Percentiles rank a stretch among this genome's conserved stretches.
These are phyloP conservation scores for Coniochaeta ligniaria DNA, from an alignment of 2,329 filamentous ascomycete species.

Conservation along the genomic window DNA sequence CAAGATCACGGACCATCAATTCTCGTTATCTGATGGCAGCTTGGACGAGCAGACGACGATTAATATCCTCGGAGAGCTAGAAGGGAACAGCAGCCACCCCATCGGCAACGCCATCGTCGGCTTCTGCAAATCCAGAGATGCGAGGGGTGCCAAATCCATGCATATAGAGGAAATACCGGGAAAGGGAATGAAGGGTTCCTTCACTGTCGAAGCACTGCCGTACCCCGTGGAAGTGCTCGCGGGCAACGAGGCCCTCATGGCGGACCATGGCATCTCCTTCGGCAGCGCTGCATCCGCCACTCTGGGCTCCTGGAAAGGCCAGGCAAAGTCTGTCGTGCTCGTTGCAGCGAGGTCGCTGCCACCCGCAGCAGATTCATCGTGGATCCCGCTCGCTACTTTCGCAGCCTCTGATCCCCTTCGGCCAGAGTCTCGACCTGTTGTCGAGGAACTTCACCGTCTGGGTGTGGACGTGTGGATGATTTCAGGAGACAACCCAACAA, in stretches of 20 bases:
- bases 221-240: conserved; percentile 48
- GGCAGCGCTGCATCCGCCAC: conserved; percentile 22
- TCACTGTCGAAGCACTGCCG: conserved; percentile 22
- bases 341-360: conserved; percentile 34
- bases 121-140: conserved; percentile 43
- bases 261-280: conserved; percentile 34
- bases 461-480: conserved; percentile 83
- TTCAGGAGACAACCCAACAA: conserved; percentile 78
- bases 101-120: conserved; percentile 62
- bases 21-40: conserved; percentile 27
- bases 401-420: conserved; percentile 78
- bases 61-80: conserved; percentile 47
- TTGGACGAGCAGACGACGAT: conserved; percentile 15
- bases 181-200: conserved; percentile 58
- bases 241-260: conserved; percentile 67
- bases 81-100: conserved; percentile 68
- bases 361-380: conserved; percentile 16
- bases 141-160: conserved; percentile 23
- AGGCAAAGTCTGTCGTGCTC: conserved; percentile 58
- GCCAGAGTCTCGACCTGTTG: conserved; percentile 58
- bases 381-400: conserved; percentile 56
- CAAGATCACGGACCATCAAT: conserved; percentile 49
- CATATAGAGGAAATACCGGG: conserved; percentile 62
- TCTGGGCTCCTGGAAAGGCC: conserved; percentile 51
- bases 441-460: conserved; percentile 54